A percentile compares a stretch with the other conserved stretches of the same genome.
phyloP scores from a whole-genome alignment of 2,329 filamentous ascomycete genomes.

The Colletotrichum lini region DNA sequence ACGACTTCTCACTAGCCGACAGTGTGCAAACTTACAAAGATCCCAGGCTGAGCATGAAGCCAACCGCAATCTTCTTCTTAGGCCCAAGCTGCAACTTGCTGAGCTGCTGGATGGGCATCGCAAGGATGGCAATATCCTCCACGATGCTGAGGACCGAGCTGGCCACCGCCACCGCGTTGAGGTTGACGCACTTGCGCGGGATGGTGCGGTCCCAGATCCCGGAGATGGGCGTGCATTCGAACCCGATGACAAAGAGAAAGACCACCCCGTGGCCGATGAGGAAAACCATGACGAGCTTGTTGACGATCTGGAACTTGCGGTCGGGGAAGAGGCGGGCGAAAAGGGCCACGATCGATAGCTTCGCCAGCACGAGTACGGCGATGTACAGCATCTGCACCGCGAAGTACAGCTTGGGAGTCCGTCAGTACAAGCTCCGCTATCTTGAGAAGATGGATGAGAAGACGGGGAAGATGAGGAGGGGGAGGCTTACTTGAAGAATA shows the following conservation, averaged over 20 bases:
- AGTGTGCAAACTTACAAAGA: conserved; percentile 37
- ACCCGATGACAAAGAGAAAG: conserved; percentile 45
- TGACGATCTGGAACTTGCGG: conserved; percentile 40
- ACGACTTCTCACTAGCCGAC: no score
- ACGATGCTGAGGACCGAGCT: conserved; percentile 41
- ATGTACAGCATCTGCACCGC: conserved; percentile 45
- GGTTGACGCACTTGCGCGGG: conserved; percentile 29
- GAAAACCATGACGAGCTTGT: conserved; percentile 32
- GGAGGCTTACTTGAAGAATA: conserved; percentile 19
- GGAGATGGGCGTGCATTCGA: conserved; percentile 42
- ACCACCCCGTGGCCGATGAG: conserved; percentile 42
- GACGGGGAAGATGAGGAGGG: fast-evolving
- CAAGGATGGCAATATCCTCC: conserved; percentile 41
- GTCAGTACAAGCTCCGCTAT: not conserved
- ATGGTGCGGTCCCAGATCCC: conserved; percentile 42
- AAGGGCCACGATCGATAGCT: conserved; percentile 46
- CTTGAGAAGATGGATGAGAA: fast-evolving
- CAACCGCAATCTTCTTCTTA: conserved; percentile 39
- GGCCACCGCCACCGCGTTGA: conserved; percentile 32
- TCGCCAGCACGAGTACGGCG: conserved; percentile 44
- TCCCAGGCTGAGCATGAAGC: conserved; percentile 42
- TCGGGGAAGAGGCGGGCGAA: conserved; percentile 44
- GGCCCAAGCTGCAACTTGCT: conserved; percentile 29
- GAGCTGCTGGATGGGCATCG: conserved; percentile 40
- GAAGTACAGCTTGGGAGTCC: conserved; percentile 35